Base-by-base conservation (phyloP, 2,329 filamentous ascomycete genomes). In the Penicillium hordei region DNA sequence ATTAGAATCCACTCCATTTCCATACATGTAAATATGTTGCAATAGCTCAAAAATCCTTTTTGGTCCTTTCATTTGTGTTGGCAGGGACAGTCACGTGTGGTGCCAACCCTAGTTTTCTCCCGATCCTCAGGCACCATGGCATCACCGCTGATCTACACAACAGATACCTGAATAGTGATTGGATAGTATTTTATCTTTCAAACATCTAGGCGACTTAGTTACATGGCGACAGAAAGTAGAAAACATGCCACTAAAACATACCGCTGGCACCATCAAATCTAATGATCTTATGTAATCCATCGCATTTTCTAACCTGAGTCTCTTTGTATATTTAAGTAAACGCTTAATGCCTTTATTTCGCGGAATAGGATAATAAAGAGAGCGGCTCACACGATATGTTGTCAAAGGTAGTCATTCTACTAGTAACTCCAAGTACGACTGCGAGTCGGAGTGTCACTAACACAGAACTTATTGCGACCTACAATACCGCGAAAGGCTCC, bases 51-150 rank as follows among this genome's bases (percentile, higher is more conserved):
- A 19, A n/a, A 4, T n/a, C 2, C 4, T 10, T 12, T 48, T 27
- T 12, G 17, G 19, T 19, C 21, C 15, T 44, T 29, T 8, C 8
- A 12, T 34, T 31, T 48, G 13, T 29, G 33, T 21, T n/a, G 33
- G 2, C 9, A 51, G 8, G 10, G 25, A 15, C 9, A 25, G 29
- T 61, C 59, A 59, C 59, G 59, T 61, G 59, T 0, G 9, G 3
- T 0, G 4, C 10, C 44, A 61, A 52, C 59, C 59, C 59, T 61
- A 61, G 55, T 36, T 60, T 25, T 9, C n/a, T 1, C 38, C 19
- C 19, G 5, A 9, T 38, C 42, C 10, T 33, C 36, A 52, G 38
- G 49, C 49, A 25, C 19, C 38, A 23, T 5, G n/a, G 36, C 23
- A 17, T 21, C 12, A 45, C 4, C 10, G 21, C 13, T 21, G 7